Evolutionary conservation across 108 stramenopile species (phyloP), one percentile per base, ranked within the genome.

Genomic region (Mediolabrus comicus): DNA sequence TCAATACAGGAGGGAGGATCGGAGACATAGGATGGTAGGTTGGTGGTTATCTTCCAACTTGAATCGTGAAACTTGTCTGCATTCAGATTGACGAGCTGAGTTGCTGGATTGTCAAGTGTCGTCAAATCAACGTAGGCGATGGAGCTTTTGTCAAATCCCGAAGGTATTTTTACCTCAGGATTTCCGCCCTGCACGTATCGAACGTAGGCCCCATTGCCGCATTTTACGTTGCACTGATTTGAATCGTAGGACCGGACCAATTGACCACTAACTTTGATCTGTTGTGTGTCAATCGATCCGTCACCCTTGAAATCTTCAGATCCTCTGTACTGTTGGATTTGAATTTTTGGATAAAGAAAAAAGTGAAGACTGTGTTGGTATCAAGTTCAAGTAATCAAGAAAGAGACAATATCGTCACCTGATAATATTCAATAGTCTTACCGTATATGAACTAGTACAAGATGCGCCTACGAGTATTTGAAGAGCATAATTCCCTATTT

Each of bases 281-380:
- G 27, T 43, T 78, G 43, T 9, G 8, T 53, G 53, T 74, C 65
- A 6, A 28, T 17, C 33, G 77, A 35, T 38, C 77, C 77, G n/a
- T 71, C 77, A 5, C 81, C 77, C 14, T 55, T 46, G 13, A 32
- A 58, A 65, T 76, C 67, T n/a, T 52, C 46, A 8, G 59, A 57
- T 33, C 64, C 72, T 28, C 62, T n/a, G 49, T 72, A 25, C 74
- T 70, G 26, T n/a, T n/a, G n/a, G n/a, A n/a, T n/a, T n/a, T n/a
- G n/a, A n/a, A n/a, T n/a, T n/a, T n/a, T n/a, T n/a, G n/a, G n/a
- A n/a, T n/a, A n/a, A n/a, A n/a, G n/a, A n/a, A n/a, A n/a, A n/a
- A n/a, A n/a, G n/a, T n/a, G n/a, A n/a, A n/a, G n/a, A n/a, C n/a
- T n/a, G n/a, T n/a, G n/a, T n/a, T n/a, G n/a, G n/a, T n/a, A n/a